Evolutionary conservation across 176 grass and related monocot genomes (phyloP).

Genomic region (Oryza glumipatula): DNA sequence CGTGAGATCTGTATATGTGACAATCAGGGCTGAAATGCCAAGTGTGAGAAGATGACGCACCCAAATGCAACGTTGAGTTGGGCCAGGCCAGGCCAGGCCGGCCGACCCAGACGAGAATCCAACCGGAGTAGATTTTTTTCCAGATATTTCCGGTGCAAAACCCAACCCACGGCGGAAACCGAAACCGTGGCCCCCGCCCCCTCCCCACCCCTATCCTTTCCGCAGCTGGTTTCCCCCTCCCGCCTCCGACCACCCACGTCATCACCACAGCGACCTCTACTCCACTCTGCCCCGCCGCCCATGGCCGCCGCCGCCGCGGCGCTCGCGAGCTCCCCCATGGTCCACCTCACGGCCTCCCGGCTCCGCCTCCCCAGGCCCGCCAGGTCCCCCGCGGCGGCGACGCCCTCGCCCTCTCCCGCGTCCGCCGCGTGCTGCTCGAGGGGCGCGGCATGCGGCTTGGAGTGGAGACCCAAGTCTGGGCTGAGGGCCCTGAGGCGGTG

Average conservation of each 20-base stretch:
- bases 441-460: slow-evolving; percentile 12
- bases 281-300: neutral
- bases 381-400: neutral
- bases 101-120: too few species aligned
- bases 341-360: slow-evolving; percentile 42
- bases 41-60: too few species aligned
- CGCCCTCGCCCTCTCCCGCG: neutral
- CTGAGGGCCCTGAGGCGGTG: slow-evolving; percentile 42
- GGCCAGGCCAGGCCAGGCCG: neutral
- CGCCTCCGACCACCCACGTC: slow-evolving; percentile 17
- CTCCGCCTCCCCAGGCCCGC: slow-evolving; percentile 40
- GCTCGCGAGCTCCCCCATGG: slow-evolving; percentile 50
- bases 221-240: neutral
- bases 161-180: neutral
- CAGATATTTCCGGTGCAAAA: neutral
- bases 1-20: too few species aligned
- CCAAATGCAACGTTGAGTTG: neutral
- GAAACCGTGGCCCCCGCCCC: neutral
- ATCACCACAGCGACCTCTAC: too few species aligned
- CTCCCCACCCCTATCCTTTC: slow-evolving; percentile 38
- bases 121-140: neutral
- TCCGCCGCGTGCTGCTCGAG: slow-evolving; percentile 4
- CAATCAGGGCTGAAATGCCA: too few species aligned
- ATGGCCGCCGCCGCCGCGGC: slow-evolving; percentile 47
- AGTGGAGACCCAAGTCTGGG: slow-evolving; percentile 24